These are phyloP conservation scores for Colletotrichum musae DNA, from an alignment of 2,329 filamentous ascomycete species.

Conservation along the genomic window DNA sequence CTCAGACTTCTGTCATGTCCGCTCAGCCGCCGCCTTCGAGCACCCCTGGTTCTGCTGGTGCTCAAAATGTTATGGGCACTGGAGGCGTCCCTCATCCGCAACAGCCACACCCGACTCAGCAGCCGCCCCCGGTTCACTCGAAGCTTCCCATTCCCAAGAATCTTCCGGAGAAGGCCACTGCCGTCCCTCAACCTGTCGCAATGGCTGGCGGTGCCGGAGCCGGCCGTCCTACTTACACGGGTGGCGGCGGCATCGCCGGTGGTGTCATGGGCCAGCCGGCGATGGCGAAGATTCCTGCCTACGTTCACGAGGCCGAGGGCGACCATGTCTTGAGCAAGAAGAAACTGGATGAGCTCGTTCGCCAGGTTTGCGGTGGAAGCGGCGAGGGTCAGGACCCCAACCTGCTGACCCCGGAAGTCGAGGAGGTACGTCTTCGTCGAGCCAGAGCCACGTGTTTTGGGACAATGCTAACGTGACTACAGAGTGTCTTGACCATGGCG, in stretches of 20 bases:
- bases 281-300: conserved; percentile 84
- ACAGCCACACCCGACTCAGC: conserved; percentile 64
- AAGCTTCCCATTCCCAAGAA: conserved; percentile 90
- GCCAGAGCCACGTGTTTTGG: too few species aligned
- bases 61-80: conserved; percentile 51
- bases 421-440: conserved; percentile 76
- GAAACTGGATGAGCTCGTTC: conserved; percentile 94
- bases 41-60: conserved; percentile 48
- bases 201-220: conserved; percentile 74
- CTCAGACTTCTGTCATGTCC: conserved; percentile 48
- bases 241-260: conserved; percentile 81
- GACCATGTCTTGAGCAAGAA: conserved; percentile 97
- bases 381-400: conserved; percentile 81
- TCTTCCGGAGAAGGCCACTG: conserved; percentile 76
- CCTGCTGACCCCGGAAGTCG: conserved; percentile 89
- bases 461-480: conserved; percentile 32
- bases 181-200: conserved; percentile 80
- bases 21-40: conserved; percentile 48
- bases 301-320: conserved; percentile 90
- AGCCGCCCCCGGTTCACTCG: conserved; percentile 58
- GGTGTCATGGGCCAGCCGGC: conserved; percentile 92
- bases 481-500: conserved; percentile 90
- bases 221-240: conserved; percentile 86
- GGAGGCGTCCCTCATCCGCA: conserved; percentile 51
- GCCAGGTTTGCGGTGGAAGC: conserved; percentile 89